Base-by-base conservation (phyloP, 148 eudicot genomes). In the Simmondsia chinensis region DNA sequence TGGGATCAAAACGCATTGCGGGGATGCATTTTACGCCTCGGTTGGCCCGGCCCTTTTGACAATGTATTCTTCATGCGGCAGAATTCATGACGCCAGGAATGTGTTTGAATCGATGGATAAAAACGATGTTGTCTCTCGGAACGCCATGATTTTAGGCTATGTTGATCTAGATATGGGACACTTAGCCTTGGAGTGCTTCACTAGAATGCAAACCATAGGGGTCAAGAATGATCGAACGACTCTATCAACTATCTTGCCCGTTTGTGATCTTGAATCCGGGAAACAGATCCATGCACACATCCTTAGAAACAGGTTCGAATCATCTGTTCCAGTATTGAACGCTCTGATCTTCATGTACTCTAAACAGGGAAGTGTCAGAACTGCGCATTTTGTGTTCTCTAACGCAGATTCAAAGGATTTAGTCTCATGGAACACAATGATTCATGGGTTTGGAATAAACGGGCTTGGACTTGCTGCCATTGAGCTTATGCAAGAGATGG, bases 381-480 rank as follows among this genome's bases (percentile, higher is more conserved):
- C 50, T 11, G 73, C 79, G 22, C 15, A 49, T 7, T 61, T 52
- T 16, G 33, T 70, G 4, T 77, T 70, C 41, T 60, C 63, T n/a
- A 55, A 41, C 13, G 63, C 73, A 79, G 28, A n/a, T 2, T 20
- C 28, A 21, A 49, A 43, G 42, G 74, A 66, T 57, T 12, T 70
- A 26, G 52, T 77, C n/a, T 56, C 83, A 12, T 69, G 78, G 78
- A 76, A 72, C 49, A 65, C 78, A 12, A 77, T 77, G 46, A 65
- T 77, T 26, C 56, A 70, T 32, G 75, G 79, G 19, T 63, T 65
- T 6, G 70, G 67, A 44, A 61, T 63, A 43, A 64, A 72, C 15
- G 83, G 83, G 33, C 54, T 39, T 48, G 75, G 73, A 27, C 54
- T 43, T 35, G 53, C 61, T 15, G 70, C 83, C 23, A 36, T 77